Conservation (phyloP, 1,139 yeast species). For the Geotrichum phurueaensis region DNA sequence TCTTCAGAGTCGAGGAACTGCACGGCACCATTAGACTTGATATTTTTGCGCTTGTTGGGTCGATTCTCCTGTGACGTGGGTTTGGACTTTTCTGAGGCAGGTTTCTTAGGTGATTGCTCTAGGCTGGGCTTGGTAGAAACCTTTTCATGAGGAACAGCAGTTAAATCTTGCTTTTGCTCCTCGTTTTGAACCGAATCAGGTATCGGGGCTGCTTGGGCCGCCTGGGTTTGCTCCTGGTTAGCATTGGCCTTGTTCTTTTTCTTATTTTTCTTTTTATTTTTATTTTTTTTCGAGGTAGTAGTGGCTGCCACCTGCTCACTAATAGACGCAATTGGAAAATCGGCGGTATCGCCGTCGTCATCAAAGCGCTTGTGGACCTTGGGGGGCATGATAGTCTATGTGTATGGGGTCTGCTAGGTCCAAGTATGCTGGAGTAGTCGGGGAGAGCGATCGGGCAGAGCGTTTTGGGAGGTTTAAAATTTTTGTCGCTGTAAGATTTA, state of each 20-base stretch:
- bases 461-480: neutral
- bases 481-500: neutral
- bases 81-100: neutral
- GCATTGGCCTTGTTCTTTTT: neutral
- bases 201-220: neutral
- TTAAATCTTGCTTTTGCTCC: neutral
- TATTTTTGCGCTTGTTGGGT: constrained; percentile 5
- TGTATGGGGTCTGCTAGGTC: too few relatives aligned
- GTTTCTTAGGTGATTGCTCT: neutral
- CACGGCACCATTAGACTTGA: constrained; percentile 15
- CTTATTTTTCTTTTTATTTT: constrained; percentile 16
- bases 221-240: neutral
- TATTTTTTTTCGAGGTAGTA: constrained; percentile 8
- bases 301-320: neutral
- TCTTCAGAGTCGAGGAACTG: constrained; percentile 33
- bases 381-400: constrained; percentile 24
- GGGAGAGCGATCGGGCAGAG: neutral
- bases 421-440: neutral
- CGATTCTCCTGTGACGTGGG: neutral
- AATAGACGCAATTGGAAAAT: neutral
- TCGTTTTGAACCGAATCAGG: neutral
- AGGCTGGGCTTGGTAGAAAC: neutral
- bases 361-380: constrained; percentile 27
- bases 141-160: neutral
- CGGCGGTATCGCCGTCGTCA: constrained; percentile 20